These are phyloP conservation scores for Candolleomyces aberdarensis DNA, from an alignment of 768 basidiomycete species.

Conservation along the genomic window DNA sequence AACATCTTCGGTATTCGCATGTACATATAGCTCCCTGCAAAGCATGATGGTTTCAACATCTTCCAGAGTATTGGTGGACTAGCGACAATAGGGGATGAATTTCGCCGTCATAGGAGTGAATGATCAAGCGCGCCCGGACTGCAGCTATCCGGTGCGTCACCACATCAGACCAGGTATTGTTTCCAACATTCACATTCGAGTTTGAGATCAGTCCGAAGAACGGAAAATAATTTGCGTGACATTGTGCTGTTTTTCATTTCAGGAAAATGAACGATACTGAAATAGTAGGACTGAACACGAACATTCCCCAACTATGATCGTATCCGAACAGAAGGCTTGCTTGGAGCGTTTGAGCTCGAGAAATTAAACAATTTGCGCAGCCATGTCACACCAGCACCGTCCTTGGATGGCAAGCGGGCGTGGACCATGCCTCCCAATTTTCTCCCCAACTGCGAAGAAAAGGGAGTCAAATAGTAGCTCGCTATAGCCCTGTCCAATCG, in stretches of 20 bases:
- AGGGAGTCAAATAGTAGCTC: conserved; percentile 42
- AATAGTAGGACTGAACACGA: background rate
- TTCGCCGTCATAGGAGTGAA: too few species aligned
- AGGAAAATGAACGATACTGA: too few species aligned
- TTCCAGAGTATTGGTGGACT: too few species aligned
- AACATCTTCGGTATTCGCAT: background rate
- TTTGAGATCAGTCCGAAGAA: background rate
- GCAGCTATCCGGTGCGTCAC: too few species aligned
- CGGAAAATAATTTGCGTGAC: too few species aligned
- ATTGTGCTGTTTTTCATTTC: too few species aligned
- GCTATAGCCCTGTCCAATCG: conserved; percentile 38
- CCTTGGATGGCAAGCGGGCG: conserved; percentile 25
- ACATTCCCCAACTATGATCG: background rate
- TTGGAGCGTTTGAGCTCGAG: background rate
- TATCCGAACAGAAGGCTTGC: background rate
- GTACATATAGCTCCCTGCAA: too few species aligned
- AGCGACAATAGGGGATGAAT: too few species aligned
- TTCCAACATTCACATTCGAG: background rate
- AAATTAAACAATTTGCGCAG: conserved; percentile 28
- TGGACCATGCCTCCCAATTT: conserved; percentile 29
- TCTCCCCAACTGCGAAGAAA: conserved; percentile 33
- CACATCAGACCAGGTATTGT: too few species aligned
- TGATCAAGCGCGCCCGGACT: too few species aligned
- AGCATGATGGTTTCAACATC: too few species aligned
- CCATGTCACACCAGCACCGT: conserved; percentile 41